These are phyloP conservation scores for Metschnikowia gruessii DNA, from an alignment of 805 yeast species.

Conservation along the genomic window DNA sequence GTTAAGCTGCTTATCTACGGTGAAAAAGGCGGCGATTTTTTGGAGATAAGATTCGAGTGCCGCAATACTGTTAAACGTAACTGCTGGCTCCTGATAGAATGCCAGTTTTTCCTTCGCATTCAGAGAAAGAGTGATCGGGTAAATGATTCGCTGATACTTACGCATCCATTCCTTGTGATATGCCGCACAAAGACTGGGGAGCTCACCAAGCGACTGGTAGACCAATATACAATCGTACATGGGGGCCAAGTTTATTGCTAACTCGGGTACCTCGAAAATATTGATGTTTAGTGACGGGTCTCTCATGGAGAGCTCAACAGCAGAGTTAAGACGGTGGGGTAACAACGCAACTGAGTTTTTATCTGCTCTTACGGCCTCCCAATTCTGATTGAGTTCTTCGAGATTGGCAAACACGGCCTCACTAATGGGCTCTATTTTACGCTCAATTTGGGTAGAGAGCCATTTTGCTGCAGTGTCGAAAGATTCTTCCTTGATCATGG, in stretches of 20 bases:
- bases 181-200: constrained; percentile 56
- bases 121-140: constrained; percentile 50
- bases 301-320: constrained; percentile 78
- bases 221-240: constrained; percentile 82
- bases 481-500: constrained; percentile 71
- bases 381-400: constrained; percentile 52
- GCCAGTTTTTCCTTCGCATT: constrained; percentile 25
- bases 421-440: constrained; percentile 59
- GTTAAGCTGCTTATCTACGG: constrained; percentile 69
- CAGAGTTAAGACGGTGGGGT: constrained; percentile 73
- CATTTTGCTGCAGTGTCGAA: constrained; percentile 63
- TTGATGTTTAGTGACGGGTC: constrained; percentile 49
- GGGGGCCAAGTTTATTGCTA: constrained; percentile 59
- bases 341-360: constrained; percentile 41
- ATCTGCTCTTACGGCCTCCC: constrained; percentile 50
- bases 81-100: constrained; percentile 30
- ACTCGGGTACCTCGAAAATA: constrained; percentile 43
- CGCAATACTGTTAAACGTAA: constrained; percentile 27
- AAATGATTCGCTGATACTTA: constrained; percentile 66
- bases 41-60: constrained; percentile 55
- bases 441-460: constrained; percentile 58
- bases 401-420: constrained; percentile 53
- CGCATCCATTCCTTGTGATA: constrained; percentile 69
- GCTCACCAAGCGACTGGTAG: constrained; percentile 67
- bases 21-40: constrained; percentile 70